Evolutionary conservation across 2,329 filamentous ascomycete species (phyloP), one percentile per base, ranked within the genome.

Genomic region (Pestalotiopsis sp.): DNA sequence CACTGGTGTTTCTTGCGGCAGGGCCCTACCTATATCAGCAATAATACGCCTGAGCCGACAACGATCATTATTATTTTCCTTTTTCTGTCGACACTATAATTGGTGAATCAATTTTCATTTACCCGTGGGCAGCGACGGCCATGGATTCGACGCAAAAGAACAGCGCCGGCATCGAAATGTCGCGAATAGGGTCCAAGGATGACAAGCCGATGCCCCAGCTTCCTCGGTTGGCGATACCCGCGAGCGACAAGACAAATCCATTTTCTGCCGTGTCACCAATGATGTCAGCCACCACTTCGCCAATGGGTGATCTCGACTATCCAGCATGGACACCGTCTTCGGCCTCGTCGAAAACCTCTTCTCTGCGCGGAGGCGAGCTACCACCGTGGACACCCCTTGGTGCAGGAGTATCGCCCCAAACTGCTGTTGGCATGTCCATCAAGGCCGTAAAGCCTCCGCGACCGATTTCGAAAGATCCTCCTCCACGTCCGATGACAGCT

Each of bases 121-220:
- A 20, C 13, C n/a, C 30, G 26, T 3, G 26, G 10, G 17, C 6
- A 39, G 7, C 38, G 9, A 11, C 5, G 10, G 20, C 5, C 10
- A 61, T 35, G n/a, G 7, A 17, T 35, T 5, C 17, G 20, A 61
- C 30, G 26, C 30, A 39, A 26, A 20, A 61, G 26, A 35, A 5
- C 11, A 35, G 35, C 6, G 24, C n/a, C 58, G 58, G 30, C 26
- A 61, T 61, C 26, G 58, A 61, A 11, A 38, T 61, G 30, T 39
- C 58, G n/a, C 26, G 4, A 61, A 39, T 39, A 5, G 30, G 30
- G 30, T 9, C 26, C 20, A 58, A 35, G 20, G 39, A 69, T 30
- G 70, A 71, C 35, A 76, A 76, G 68, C 70, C 71, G 6, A 67
- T 75, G 14, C 75, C 75, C 20, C 73, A 72, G 40, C 60, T 76